Conservation (phyloP, 495 filamentous ascomycete genomes). For the Neurospora discreta region DNA sequence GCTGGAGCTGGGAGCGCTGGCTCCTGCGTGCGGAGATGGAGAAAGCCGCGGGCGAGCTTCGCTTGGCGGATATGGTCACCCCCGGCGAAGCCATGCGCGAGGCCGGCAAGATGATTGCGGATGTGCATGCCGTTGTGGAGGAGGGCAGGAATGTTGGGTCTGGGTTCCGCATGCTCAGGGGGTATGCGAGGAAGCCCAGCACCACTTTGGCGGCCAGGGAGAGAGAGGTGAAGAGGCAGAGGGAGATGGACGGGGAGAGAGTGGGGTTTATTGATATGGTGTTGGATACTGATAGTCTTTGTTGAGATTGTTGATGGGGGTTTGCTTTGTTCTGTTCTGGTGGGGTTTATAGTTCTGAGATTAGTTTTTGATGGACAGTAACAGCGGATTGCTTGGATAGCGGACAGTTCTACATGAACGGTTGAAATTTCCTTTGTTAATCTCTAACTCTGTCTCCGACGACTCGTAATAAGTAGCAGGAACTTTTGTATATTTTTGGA, state of each 20-base stretch:
- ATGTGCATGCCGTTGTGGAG: slow-evolving; percentile 68
- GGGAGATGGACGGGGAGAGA: not conserved
- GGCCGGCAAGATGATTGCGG: slow-evolving; percentile 52
- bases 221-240: not conserved
- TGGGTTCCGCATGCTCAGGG: slow-evolving; percentile 77
- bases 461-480: too few relatives aligned
- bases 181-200: slow-evolving; percentile 78
- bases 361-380: not conserved
- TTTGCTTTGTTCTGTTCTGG: not conserved
- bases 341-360: not conserved
- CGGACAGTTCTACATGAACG: not conserved
- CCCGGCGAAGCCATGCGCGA: slow-evolving; percentile 34
- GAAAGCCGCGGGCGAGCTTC: slow-evolving; percentile 56
- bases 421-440: not conserved
- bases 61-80: slow-evolving; percentile 38
- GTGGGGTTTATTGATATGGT: not conserved
- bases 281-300: not conserved
- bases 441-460: not conserved
- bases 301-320: not conserved
- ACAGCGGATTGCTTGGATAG: not conserved
- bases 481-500: too few relatives aligned
- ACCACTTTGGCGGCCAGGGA: not conserved
- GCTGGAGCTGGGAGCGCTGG: slow-evolving; percentile 96
- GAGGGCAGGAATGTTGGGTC: slow-evolving; percentile 70
- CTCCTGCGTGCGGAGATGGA: slow-evolving; percentile 76